Conservation (phyloP, 164 flowering plant species). For the Stephania yunnanensis region DNA sequence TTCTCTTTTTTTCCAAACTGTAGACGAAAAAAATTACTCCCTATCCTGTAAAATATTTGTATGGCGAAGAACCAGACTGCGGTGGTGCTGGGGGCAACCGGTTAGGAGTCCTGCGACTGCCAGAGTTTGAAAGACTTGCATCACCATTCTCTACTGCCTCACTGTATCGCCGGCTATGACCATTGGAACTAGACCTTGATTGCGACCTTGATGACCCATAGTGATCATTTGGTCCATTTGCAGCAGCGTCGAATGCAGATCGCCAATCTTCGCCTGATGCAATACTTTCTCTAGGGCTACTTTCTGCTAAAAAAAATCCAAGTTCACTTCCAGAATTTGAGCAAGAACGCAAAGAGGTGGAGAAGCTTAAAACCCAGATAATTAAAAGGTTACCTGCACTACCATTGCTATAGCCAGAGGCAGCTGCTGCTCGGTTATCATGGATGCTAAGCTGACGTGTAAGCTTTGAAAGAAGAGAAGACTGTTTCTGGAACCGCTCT, state of each 20-base stretch:
- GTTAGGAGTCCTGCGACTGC: constrained; percentile 80
- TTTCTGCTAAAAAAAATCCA: constrained; percentile 43
- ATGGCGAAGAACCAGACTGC: constrained; percentile 42
- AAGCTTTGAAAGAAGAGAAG: constrained; percentile 78
- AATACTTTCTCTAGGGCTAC: constrained; percentile 61
- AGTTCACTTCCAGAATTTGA: not conserved
- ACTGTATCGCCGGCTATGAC: constrained; percentile 69
- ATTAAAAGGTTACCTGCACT: constrained; percentile 37
- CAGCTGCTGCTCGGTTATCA: constrained; percentile 86
- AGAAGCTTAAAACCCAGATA: not conserved
- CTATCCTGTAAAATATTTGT: constrained; percentile 41
- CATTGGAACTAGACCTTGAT: constrained; percentile 46
- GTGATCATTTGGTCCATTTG: constrained; percentile 52
- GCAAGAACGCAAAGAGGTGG: not conserved
- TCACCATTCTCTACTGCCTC: constrained; percentile 82
- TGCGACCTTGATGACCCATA: constrained; percentile 37
- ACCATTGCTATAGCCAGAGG: constrained; percentile 56
- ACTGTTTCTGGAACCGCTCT: constrained; percentile 81
- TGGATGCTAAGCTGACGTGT: constrained; percentile 80
- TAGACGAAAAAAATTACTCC: constrained; percentile 6
- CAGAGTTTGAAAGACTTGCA: constrained; percentile 42
- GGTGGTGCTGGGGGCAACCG: constrained; percentile 93
- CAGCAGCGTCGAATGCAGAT: constrained; percentile 87
- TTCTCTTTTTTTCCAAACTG: constrained; percentile 12
- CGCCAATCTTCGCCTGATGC: constrained; percentile 86